phyloP scores from a whole-genome alignment of 2,329 filamentous ascomycete species.

The Phaeoacremonium minimum region DNA sequence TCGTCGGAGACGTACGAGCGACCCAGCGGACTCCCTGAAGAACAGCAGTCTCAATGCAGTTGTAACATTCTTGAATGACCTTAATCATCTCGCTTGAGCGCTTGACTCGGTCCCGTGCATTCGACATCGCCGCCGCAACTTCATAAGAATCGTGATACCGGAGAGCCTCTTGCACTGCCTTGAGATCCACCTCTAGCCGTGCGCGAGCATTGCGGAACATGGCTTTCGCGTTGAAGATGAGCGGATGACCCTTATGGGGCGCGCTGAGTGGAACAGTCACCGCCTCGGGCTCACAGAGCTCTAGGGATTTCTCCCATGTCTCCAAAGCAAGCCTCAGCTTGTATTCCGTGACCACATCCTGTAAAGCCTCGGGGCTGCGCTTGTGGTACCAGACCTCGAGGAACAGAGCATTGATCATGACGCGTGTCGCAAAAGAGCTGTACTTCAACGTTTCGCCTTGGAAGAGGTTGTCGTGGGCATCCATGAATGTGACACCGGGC shows the following conservation, averaged over 20 bases:
- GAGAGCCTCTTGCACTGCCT: conserved; percentile 91
- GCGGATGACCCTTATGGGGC: conserved; percentile 90
- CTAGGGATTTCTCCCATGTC: conserved; percentile 97
- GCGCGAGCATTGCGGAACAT: conserved; percentile 93
- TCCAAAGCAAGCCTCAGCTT: conserved; percentile 92
- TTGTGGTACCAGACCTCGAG: conserved; percentile 99
- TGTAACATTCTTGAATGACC: conserved; percentile 95
- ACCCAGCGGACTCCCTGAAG: conserved; percentile 96
- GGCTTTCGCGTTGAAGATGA: conserved; percentile 97
- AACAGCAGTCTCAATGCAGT: conserved; percentile 94
- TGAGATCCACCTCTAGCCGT: conserved; percentile 90
- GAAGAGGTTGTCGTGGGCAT: conserved; percentile 93
- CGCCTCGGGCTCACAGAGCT: conserved; percentile 86
- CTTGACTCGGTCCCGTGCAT: conserved; percentile 89
- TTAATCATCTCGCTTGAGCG: conserved; percentile 97
- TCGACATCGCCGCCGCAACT: conserved; percentile 93
- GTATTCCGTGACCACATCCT: conserved; percentile 97
- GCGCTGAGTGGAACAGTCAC: conserved; percentile 87
- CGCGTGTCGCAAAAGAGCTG: conserved; percentile 92
- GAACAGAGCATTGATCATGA: conserved; percentile 98
- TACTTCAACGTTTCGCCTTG: conserved; percentile 87
- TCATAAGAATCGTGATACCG: conserved; percentile 97
- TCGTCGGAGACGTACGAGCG: conserved; percentile 93
- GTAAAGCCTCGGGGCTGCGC: conserved; percentile 92
- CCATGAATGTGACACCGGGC: conserved; percentile 79